phyloP scores from a whole-genome alignment of 306 rosid genomes.

The Cicer yamashitae region DNA sequence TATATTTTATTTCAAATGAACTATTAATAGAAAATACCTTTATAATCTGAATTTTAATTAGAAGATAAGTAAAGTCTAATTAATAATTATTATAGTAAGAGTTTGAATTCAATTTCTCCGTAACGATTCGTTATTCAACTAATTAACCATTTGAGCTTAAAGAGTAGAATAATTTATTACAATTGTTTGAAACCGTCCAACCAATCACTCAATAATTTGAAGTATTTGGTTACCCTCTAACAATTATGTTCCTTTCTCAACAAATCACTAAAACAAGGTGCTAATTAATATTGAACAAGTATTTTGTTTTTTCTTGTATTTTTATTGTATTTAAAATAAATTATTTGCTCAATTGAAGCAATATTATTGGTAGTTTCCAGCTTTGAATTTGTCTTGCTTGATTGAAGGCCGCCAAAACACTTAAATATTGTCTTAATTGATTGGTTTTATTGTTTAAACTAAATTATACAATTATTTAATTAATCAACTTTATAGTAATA shows the following conservation, averaged over 20 bases:
- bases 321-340: conserved; percentile 24
- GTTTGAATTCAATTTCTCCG: too few relatives aligned
- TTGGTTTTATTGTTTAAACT: conserved; percentile 25
- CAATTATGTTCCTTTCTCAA: conserved; percentile 43
- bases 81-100: too few relatives aligned
- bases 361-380: conserved; percentile 41
- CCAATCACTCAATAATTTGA: conserved; percentile 33
- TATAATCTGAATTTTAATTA: too few relatives aligned
- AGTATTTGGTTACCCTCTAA: conserved; percentile 21
- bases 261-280: conserved; percentile 50
- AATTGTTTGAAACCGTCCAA: conserved; percentile 46
- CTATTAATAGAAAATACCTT: too few relatives aligned
- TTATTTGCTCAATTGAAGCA: conserved; percentile 24
- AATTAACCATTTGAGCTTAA: too few relatives aligned
- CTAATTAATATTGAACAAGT: conserved; percentile 31
- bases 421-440: conserved; percentile 33
- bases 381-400: conserved; percentile 58
- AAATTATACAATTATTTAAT: conserved; percentile 20
- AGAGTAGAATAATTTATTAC: conserved; percentile 51
- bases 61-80: too few relatives aligned
- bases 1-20: too few relatives aligned
- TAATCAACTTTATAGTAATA: conserved; percentile 29
- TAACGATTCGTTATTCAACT: too few relatives aligned
- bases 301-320: conserved; percentile 5
- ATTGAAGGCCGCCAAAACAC: conserved; percentile 48